phyloP scores from a whole-genome alignment of 345 rosid species.

The Euphorbia lathyris region DNA sequence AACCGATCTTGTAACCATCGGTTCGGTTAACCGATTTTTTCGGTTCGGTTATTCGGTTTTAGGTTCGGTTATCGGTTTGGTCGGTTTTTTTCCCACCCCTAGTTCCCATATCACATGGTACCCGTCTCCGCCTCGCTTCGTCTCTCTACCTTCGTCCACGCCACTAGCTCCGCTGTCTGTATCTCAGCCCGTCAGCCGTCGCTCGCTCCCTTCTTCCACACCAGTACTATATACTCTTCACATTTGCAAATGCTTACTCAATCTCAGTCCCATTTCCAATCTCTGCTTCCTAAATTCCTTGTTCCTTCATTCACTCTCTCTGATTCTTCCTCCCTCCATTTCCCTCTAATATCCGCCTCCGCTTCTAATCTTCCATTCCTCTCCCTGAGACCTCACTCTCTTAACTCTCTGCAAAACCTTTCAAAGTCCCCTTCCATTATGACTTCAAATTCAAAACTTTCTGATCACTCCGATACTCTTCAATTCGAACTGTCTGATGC shows the following conservation, averaged over 20 bases:
- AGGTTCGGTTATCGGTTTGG: too few relatives aligned
- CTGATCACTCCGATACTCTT: slow-evolving; percentile 12
- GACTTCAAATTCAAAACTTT: slow-evolving; percentile 35
- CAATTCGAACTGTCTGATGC: slow-evolving; percentile 15
- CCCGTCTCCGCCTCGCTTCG: not conserved
- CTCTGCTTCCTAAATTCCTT: not conserved
- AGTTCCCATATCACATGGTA: not conserved
- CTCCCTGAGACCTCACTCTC: not conserved
- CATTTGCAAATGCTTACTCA: slow-evolving; percentile 17
- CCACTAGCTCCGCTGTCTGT: not conserved
- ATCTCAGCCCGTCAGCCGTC: not conserved
- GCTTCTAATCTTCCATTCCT: not conserved
- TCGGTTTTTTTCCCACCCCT: too few relatives aligned
- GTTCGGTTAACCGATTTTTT: too few relatives aligned
- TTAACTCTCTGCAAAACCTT: slow-evolving; percentile 15
- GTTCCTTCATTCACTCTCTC: not conserved
- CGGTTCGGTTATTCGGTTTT: too few relatives aligned
- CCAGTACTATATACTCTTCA: too few relatives aligned
- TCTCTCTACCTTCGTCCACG: too few relatives aligned
- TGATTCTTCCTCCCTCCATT: not conserved
- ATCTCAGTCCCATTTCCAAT: not conserved
- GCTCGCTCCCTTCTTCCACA: too few relatives aligned
- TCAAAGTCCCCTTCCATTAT: slow-evolving; percentile 18
- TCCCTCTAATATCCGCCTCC: not conserved
- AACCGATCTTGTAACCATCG: too few relatives aligned